Evolutionary conservation across 495 filamentous ascomycete species (phyloP), one percentile per base, ranked within the genome.

Genomic region (Jackrogersella minutella): DNA sequence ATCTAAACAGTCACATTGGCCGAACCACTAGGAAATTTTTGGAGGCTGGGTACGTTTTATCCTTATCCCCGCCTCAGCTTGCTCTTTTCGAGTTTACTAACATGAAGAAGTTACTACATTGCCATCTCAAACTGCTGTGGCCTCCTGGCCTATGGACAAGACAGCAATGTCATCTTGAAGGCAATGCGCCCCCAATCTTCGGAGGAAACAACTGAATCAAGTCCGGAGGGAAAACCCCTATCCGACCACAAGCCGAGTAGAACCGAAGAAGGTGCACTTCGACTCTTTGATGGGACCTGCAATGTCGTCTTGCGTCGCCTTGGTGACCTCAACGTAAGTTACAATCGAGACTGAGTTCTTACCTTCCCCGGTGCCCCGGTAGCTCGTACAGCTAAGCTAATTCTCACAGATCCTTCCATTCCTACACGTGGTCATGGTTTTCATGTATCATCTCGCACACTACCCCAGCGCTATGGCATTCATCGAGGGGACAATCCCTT

Each of bases 341-440:
- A 21, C 11, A 14, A n/a, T n/a, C n/a, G n/a, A n/a, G n/a, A n/a
- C n/a, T n/a, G n/a, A n/a, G n/a, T n/a, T n/a, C n/a, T n/a, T n/a
- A n/a, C n/a, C 16, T 37, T 24, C 17, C 10, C 2, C 16, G 17
- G 34, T 14, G 10, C 17, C 1, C 0, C 5, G 17, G 8, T n/a
- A 21, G 8, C 10, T 2, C 10, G 8, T 26, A n/a, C 13, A n/a
- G 19, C 60, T 69, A 6, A 69, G 6, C 13, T 10, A 17, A 33
- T n/a, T 13, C 33, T 8, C 22, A n/a, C 43, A 69, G 66, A 78
- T 90, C 11, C 80, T 92, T 14, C 85, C 91, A 1, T 86, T 87
- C 60, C 66, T 89, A 0, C 91, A 96, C 61, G 80, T 88, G 4
- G 84, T 85, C 24, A 77, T 97, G 14, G 85, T 85, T 2, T 94